Base-by-base conservation (phyloP, 2,329 filamentous ascomycete genomes). In the Penicillium sp. region DNA sequence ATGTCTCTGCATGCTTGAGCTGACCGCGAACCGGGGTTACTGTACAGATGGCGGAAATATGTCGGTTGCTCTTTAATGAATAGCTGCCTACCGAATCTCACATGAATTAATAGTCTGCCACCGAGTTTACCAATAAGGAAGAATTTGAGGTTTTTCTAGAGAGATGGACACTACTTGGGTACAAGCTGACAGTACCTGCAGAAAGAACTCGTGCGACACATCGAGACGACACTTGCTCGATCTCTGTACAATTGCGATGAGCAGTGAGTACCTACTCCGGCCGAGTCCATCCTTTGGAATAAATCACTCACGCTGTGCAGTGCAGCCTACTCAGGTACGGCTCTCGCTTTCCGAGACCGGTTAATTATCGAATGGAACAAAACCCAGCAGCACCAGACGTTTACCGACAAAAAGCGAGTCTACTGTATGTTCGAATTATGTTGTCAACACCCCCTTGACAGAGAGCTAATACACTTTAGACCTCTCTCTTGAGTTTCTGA, bases 231-330 rank as follows among this genome's bases (percentile, higher is more conserved):
- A 3, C 80, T 98, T 54, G 93, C 93, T 55, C 88, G 93, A 53
- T 96, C 91, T 66, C 82, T 98, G 70, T 97, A 92, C 81, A 98
- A 98, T 74, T 98, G 93, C 74, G 91, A 98, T 76, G 93, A 98
- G 74, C 72, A 78, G 71, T 81, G 63, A 55, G 75, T 61, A 39
- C 13, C 18, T 7, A 4, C 13, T 38, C 3, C 3, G 18, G 42
- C 13, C 41, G 18, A 29, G 18, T 23, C 23, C 13, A 6, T 15
- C 9, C 2, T 9, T 12, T 27, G 6, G 6, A 13, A 40, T 7
- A 3, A 25, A n/a, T 2, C 1, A 24, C 38, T 56, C 20, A 49
- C 9, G 27, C 27, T 42, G 8, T 35, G 2, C 52, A 80, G 82
- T 47, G 93, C 93, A 46, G 90, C 91, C 28, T 98, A 98, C 72